Percentiles rank a stretch among this genome's conserved stretches.
These are phyloP conservation scores for Clitopilus hobsonii DNA, from an alignment of 768 basidiomycete species.

Conservation along the genomic window DNA sequence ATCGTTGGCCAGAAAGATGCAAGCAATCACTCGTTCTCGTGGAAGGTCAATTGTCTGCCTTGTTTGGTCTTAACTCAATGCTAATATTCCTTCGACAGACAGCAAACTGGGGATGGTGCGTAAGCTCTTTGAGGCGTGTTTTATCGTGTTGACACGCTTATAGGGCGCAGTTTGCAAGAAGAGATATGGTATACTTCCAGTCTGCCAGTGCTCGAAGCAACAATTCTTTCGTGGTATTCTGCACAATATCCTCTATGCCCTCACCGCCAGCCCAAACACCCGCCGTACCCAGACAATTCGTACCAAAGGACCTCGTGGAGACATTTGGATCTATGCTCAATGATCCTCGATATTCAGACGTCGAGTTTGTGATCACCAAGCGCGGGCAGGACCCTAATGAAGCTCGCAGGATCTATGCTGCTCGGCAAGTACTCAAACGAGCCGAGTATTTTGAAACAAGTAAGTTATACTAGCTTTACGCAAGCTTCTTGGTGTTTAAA, in stretches of 20 bases:
- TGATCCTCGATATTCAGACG: slow-evolving; percentile 81
- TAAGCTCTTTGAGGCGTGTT: slow-evolving; percentile 1
- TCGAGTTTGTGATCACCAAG: slow-evolving; percentile 70
- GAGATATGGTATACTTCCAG: slow-evolving; percentile 66
- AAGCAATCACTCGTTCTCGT: slow-evolving; percentile 76
- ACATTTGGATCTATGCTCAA: slow-evolving; percentile 73
- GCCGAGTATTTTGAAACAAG: slow-evolving; percentile 79
- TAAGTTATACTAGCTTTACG: slow-evolving; percentile 19
- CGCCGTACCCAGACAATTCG: slow-evolving; percentile 40
- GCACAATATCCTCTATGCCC: slow-evolving; percentile 71
- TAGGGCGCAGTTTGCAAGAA: slow-evolving; percentile 76
- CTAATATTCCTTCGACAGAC: slow-evolving; percentile 37
- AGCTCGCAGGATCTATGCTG: slow-evolving; percentile 58
- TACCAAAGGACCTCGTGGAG: slow-evolving; percentile 64
- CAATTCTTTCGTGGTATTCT: slow-evolving; percentile 73
- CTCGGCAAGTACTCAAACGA: slow-evolving; percentile 59
- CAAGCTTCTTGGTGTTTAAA: background rate
- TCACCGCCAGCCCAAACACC: slow-evolving; percentile 41
- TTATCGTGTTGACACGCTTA: background rate
- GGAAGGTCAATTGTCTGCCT: slow-evolving; percentile 31
- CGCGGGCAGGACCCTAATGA: slow-evolving; percentile 30
- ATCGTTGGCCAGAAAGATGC: slow-evolving; percentile 69
- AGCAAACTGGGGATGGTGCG: slow-evolving; percentile 85
- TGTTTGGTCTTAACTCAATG: background rate
- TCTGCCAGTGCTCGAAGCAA: slow-evolving; percentile 43